These are phyloP conservation scores for Cylindrotheca closterium DNA, from an alignment of 108 stramenopile genomes.

Conservation along the genomic window DNA sequence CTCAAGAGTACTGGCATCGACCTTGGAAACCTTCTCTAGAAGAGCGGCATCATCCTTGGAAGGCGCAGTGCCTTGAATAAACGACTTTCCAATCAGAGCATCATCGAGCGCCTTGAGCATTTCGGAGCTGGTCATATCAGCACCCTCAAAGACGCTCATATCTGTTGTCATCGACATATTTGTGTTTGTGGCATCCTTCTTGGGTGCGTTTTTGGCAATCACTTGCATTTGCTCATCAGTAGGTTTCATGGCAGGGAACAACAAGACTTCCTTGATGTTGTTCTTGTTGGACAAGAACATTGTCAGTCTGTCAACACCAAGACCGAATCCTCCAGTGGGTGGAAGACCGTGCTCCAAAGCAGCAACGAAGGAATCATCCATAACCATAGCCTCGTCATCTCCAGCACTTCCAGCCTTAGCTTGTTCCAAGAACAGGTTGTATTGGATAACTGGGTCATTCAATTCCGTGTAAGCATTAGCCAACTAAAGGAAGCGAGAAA, in stretches of 20 bases:
- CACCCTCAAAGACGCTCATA: constrained; percentile 17
- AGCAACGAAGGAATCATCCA: constrained; percentile 96
- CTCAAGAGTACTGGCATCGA: constrained; percentile 22
- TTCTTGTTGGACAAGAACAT: constrained; percentile 99
- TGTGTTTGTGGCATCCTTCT: constrained; percentile 43
- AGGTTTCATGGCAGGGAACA: constrained; percentile 99
- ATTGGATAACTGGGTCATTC: constrained; percentile 97
- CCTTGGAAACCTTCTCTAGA: constrained; percentile 29
- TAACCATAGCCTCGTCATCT: constrained; percentile 99
- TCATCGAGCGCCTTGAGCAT: constrained; percentile 29
- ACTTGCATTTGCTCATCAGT: constrained; percentile 80
- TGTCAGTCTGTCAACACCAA: constrained; percentile 97
- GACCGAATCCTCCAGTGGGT: constrained; percentile 99
- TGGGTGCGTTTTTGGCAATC: constrained; percentile 62
- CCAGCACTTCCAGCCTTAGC: constrained; percentile 92
- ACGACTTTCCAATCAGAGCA: constrained; percentile 34
- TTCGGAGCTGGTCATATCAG: constrained; percentile 31
- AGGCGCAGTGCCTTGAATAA: constrained; percentile 36
- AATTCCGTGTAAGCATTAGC: constrained; percentile 99
- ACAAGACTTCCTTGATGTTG: constrained; percentile 99
- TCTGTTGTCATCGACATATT: constrained; percentile 8
- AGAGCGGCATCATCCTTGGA: constrained; percentile 38
- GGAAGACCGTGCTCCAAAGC: constrained; percentile 98
- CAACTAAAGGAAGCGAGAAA: constrained; percentile 50
- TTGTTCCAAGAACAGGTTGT: constrained; percentile 93